These are phyloP conservation scores for Gloeophyllum trabeum DNA, from an alignment of 768 basidiomycete genomes.

Conservation along the genomic window DNA sequence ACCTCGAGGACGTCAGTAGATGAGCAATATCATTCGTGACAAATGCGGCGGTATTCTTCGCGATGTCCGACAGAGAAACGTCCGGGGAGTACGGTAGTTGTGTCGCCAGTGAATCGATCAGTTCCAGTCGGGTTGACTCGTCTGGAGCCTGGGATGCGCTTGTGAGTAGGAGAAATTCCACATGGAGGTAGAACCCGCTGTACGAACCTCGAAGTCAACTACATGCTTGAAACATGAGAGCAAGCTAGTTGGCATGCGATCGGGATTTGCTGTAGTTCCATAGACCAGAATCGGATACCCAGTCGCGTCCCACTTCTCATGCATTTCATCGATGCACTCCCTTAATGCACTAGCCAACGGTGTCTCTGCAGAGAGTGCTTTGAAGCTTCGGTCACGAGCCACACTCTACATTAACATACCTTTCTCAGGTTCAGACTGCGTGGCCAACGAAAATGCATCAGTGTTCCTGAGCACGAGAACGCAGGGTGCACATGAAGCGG, in stretches of 20 bases:
- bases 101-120: slow-evolving; percentile 37
- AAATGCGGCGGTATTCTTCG: slow-evolving; percentile 85
- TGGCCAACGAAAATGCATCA: slow-evolving; percentile 68
- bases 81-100: slow-evolving; percentile 50
- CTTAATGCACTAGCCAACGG: slow-evolving; percentile 43
- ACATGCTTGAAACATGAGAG: slow-evolving; percentile 80
- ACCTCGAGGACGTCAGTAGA: slow-evolving; percentile 48
- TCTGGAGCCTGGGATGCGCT: slow-evolving; percentile 56
- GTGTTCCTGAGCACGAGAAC: slow-evolving; percentile 70
- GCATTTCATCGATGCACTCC: slow-evolving; percentile 50
- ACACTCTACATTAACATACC: slow-evolving; percentile 26
- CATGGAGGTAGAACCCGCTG: slow-evolving; percentile 5
- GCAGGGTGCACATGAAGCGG: slow-evolving; percentile 71
- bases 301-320: slow-evolving; percentile 42
- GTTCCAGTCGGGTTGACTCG: slow-evolving; percentile 59
- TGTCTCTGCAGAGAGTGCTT: slow-evolving; percentile 32
- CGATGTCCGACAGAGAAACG: slow-evolving; percentile 59
- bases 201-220: slow-evolving; percentile 53
- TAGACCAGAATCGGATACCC: slow-evolving; percentile 69
- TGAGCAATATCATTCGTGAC: slow-evolving; percentile 72
- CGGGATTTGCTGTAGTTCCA: slow-evolving; percentile 59
- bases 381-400: no score
- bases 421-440: slow-evolving; percentile 56
- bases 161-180: not conserved
- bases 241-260: slow-evolving; percentile 51